phyloP scores from a whole-genome alignment of 2,329 filamentous ascomycete species.

The Neofusicoccum kwambonambiense region DNA sequence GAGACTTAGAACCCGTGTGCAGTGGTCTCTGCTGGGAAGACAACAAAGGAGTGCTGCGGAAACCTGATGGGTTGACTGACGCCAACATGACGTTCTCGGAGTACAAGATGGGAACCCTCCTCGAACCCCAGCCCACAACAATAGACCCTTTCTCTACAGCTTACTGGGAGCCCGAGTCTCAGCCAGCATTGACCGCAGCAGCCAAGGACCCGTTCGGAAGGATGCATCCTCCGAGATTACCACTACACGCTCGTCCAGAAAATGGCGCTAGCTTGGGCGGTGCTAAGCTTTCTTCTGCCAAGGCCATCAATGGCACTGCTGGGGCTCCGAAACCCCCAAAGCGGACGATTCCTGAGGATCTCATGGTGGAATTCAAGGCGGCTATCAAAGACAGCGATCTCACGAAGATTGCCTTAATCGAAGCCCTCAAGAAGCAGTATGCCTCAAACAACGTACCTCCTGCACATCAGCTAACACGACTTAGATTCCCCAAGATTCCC shows the following conservation, averaged over 20 bases:
- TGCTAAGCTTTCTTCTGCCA: conserved; percentile 20
- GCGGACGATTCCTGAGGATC: conserved; percentile 56
- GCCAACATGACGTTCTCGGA: conserved; percentile 45
- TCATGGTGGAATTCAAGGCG: conserved; percentile 66
- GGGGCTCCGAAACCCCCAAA: conserved; percentile 41
- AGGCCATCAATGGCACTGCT: conserved; percentile 20
- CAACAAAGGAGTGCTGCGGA: conserved; percentile 38
- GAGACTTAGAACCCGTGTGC: conserved; percentile 71
- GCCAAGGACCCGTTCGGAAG: conserved; percentile 24
- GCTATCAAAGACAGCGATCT: conserved; percentile 69
- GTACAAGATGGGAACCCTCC: conserved; percentile 73
- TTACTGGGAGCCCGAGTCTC: conserved; percentile 65
- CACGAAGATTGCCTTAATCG: conserved; percentile 71
- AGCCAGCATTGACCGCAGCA: neutral
- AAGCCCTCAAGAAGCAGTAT: conserved; percentile 69
- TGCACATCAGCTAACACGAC: conserved; percentile 18
- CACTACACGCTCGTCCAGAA: conserved; percentile 41
- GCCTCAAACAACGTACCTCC: conserved; percentile 20
- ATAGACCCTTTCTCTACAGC: conserved; percentile 82
- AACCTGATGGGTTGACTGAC: conserved; percentile 45
- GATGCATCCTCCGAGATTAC: conserved; percentile 44
- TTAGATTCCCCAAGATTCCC: conserved; percentile 66
- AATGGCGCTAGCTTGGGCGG: conserved; percentile 22
- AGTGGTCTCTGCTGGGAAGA: conserved; percentile 85
- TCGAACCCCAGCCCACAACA: conserved; percentile 53